These are phyloP conservation scores for Solanum medicagineum DNA, from an alignment of 257 asterid species.

Conservation along the genomic window DNA sequence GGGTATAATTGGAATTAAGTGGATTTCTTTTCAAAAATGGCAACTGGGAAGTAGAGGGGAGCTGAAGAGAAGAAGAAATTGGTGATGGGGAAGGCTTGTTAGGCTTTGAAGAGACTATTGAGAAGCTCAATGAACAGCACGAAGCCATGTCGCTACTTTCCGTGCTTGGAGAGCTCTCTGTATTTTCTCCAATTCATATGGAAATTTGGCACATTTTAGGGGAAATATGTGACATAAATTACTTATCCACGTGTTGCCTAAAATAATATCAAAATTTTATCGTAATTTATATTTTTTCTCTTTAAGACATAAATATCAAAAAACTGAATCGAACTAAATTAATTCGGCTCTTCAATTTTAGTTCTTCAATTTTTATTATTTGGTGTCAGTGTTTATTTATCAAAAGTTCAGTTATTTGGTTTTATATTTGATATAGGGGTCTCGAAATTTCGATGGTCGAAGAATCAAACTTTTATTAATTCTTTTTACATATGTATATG, in stretches of 20 bases:
- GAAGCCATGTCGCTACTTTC: not conserved
- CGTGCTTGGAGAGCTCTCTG: not conserved
- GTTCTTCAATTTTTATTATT: too few species aligned
- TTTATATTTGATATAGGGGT: too few species aligned
- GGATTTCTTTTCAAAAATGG: constrained; percentile 16
- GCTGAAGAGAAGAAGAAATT: constrained; percentile 21
- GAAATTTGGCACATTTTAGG: not conserved
- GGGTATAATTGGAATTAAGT: constrained; percentile 12
- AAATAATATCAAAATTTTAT: not conserved
- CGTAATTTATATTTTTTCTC: not conserved
- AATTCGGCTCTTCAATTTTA: accelerated
- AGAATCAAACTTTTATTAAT: too few species aligned
- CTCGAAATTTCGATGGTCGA: too few species aligned
- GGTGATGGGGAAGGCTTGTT: not conserved
- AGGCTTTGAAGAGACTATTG: not conserved
- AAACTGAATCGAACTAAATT: too few species aligned
- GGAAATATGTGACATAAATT: not conserved
- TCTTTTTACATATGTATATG: too few species aligned
- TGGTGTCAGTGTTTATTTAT: too few species aligned
- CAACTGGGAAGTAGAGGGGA: constrained; percentile 13
- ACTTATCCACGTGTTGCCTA: not conserved
- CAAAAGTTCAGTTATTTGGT: too few species aligned
- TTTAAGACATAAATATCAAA: too few species aligned
- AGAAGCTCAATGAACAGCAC: not conserved
- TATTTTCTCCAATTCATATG: not conserved